Percentiles rank a stretch among this genome's conserved stretches.
Conservation (phyloP, 2,329 filamentous ascomycete genomes). For the Exserohilum rostratum region DNA sequence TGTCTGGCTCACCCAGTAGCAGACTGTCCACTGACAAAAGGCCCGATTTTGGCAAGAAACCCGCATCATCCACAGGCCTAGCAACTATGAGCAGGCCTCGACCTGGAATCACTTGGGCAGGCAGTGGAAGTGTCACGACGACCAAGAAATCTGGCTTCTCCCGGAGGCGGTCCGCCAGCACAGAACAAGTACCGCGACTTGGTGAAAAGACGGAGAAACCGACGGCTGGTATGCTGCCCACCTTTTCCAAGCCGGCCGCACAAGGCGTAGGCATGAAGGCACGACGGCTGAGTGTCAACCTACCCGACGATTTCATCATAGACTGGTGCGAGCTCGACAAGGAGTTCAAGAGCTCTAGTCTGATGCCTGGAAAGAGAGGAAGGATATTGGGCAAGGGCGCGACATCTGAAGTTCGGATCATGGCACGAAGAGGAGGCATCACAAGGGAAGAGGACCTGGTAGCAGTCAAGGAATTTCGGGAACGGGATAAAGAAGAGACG, state of each 20-base stretch:
- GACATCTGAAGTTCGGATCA: conserved; percentile 80
- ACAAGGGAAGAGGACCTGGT: conserved; percentile 68
- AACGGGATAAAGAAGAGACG: conserved; percentile 71
- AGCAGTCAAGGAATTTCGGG: conserved; percentile 87
- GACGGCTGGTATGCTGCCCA: conserved; percentile 42
- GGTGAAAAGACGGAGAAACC: conserved; percentile 33
- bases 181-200: conserved; percentile 40
- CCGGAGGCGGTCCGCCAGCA: conserved; percentile 46
- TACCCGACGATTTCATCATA: conserved; percentile 76
- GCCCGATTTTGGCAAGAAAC: conserved; percentile 23
- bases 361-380: conserved; percentile 73
- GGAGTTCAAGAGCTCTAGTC: conserved; percentile 70
- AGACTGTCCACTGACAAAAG: conserved; percentile 33
- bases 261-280: conserved; percentile 78
- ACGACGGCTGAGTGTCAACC: conserved; percentile 74
- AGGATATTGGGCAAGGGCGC: conserved; percentile 82
- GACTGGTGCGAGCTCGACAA: conserved; percentile 71
- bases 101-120: conserved; percentile 41
- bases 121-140: conserved; percentile 22
- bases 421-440: conserved; percentile 71
- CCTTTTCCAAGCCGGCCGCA: conserved; percentile 58
- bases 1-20: conserved; percentile 45
- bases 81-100: conserved; percentile 35
- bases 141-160: conserved; percentile 30
- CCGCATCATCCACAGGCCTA: conserved; percentile 38